Evolutionary conservation across 352 stramenopile genomes (phyloP).

Genomic region (Phytophthora tentaculata): DNA sequence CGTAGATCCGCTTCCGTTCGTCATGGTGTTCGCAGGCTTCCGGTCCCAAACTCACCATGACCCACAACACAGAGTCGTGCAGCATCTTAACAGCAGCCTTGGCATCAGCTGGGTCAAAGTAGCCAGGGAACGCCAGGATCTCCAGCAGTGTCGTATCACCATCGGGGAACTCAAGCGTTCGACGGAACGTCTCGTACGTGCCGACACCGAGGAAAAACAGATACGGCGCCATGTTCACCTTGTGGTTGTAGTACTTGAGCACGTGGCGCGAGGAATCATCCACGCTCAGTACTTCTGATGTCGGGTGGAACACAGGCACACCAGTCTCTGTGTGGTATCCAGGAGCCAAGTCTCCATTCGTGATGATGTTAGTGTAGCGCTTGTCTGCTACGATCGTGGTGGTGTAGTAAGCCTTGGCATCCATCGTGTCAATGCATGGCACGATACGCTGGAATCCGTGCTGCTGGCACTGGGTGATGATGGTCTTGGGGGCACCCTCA

Average conservation of each 20-base stretch:
- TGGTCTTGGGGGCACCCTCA: slow-evolving; percentile 68
- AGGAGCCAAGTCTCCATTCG: slow-evolving; percentile 75
- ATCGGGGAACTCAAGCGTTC: slow-evolving; percentile 77
- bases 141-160: slow-evolving; percentile 75
- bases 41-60: slow-evolving; percentile 72
- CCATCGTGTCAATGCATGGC: slow-evolving; percentile 83
- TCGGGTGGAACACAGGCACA: slow-evolving; percentile 65
- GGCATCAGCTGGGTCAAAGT: slow-evolving; percentile 69
- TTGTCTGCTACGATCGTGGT: slow-evolving; percentile 78
- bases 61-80: slow-evolving; percentile 78
- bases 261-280: slow-evolving; percentile 66
- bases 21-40: slow-evolving; percentile 73
- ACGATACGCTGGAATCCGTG: slow-evolving; percentile 83
- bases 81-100: slow-evolving; percentile 79
- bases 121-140: slow-evolving; percentile 73
- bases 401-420: slow-evolving; percentile 83
- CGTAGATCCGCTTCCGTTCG: slow-evolving; percentile 78
- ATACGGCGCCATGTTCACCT: slow-evolving; percentile 86
- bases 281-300: slow-evolving; percentile 54
- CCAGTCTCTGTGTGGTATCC: slow-evolving; percentile 66
- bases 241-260: slow-evolving; percentile 86
- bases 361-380: slow-evolving; percentile 85
- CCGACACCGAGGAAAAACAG: slow-evolving; percentile 83
- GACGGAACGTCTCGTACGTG: slow-evolving; percentile 77
- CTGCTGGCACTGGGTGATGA: slow-evolving; percentile 87